Evolutionary conservation across 2,329 filamentous ascomycete species (phyloP).

Genomic region (Colletotrichum coccodes): DNA sequence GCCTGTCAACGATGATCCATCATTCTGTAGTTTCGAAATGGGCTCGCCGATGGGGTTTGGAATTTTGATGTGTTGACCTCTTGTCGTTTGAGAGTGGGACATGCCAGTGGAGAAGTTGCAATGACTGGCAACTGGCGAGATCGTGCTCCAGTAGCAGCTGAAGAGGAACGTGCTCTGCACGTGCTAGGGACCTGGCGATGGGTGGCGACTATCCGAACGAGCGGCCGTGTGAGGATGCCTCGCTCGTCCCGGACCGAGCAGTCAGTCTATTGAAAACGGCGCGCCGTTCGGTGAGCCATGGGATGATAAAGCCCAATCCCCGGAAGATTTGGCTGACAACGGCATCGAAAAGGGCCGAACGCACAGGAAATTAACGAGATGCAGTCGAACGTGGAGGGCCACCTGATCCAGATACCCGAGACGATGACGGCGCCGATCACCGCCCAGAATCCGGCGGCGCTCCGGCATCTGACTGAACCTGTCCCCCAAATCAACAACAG

Average conservation of each 20-base stretch:
- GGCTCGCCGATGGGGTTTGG: conserved; percentile 19
- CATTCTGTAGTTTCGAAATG: conserved; percentile 24
- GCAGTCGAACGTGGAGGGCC: conserved; percentile 28
- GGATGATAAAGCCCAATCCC: not conserved
- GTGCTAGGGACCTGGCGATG: not conserved
- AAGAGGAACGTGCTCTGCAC: conserved; percentile 15
- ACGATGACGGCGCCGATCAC: conserved; percentile 35
- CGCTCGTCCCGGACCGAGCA: conserved; percentile 27
- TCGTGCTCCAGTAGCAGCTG: not conserved
- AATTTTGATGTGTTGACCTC: conserved; percentile 18
- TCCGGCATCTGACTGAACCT: conserved; percentile 32
- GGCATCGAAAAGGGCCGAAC: conserved; percentile 27
- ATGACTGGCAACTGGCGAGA: conserved; percentile 10
- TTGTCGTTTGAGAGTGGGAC: conserved; percentile 29
- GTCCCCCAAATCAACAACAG: conserved; percentile 22
- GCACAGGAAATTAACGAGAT: conserved; percentile 25
- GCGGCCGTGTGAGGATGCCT: not conserved
- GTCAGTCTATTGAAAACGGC: conserved; percentile 18
- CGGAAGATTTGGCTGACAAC: not conserved
- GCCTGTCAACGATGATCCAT: conserved; percentile 28
- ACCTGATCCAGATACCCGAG: conserved; percentile 35
- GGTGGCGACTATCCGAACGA: not conserved
- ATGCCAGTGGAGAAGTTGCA: conserved; percentile 8
- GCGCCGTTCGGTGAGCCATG: not conserved
- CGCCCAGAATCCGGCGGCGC: conserved; percentile 19